phyloP scores from a whole-genome alignment of 2,329 filamentous ascomycete genomes.

The Diaporthe sp. region DNA sequence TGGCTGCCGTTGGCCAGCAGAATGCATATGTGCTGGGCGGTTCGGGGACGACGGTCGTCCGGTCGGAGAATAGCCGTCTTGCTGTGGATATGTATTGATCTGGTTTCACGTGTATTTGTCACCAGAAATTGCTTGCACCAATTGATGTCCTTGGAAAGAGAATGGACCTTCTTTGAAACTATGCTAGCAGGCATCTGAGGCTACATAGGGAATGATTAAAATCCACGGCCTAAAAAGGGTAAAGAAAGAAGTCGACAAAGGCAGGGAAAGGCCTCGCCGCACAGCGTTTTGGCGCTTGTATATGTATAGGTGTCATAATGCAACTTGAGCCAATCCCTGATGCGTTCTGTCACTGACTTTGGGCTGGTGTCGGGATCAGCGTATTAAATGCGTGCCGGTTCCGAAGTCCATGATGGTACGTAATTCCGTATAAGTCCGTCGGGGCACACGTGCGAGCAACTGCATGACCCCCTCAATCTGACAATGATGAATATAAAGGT shows the following conservation, averaged over 20 bases:
- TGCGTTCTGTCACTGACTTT: neutral
- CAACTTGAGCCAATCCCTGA: neutral
- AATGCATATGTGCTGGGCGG: slow-evolving; percentile 49
- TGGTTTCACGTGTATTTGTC: neutral
- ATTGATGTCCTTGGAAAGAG: too few species aligned
- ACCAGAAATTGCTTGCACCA: too few species aligned
- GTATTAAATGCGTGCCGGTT: slow-evolving; percentile 8
- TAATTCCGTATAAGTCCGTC: slow-evolving; percentile 9
- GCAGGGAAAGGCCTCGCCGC: neutral
- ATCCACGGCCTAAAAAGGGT: too few species aligned
- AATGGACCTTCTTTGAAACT: too few species aligned
- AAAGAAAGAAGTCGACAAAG: too few species aligned
- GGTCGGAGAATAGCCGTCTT: slow-evolving; percentile 2
- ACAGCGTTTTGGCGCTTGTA: neutral
- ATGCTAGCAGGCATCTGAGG: neutral
- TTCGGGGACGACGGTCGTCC: neutral
- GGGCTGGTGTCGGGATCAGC: neutral
- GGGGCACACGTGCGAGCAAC: too few species aligned
- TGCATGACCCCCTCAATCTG: neutral
- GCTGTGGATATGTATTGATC: slow-evolving; percentile 6
- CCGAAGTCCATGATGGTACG: neutral
- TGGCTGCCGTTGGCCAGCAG: slow-evolving; percentile 43
- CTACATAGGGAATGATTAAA: neutral
- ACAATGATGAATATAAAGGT: neutral
- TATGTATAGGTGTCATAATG: too few species aligned